Evolutionary conservation across 164 flowering plant genomes (phyloP).

Genomic region (Berberis thunbergii): DNA sequence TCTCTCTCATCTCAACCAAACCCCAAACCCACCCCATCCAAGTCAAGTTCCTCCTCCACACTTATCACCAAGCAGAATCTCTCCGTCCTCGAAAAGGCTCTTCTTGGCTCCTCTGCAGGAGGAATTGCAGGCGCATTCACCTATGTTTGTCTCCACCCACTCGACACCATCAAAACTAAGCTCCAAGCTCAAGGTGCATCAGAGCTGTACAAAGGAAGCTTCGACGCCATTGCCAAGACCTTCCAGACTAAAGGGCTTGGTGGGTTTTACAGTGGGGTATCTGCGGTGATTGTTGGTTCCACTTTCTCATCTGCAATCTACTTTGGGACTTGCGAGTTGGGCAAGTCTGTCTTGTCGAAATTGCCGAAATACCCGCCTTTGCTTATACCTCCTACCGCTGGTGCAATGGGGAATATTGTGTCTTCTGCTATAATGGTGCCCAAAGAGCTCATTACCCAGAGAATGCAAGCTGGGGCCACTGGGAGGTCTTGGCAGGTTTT

Average conservation of each 20-base stretch:
- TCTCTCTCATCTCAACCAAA: too few relatives aligned
- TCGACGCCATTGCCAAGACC: constrained; percentile 75
- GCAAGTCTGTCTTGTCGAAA: constrained; percentile 69
- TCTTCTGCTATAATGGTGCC: constrained; percentile 98
- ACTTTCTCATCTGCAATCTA: constrained; percentile 81
- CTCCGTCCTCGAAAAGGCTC: constrained; percentile 42
- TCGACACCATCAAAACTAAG: constrained; percentile 91
- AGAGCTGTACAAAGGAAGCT: constrained; percentile 44
- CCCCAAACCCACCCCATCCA: too few relatives aligned
- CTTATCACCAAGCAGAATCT: too few relatives aligned
- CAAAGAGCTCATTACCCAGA: constrained; percentile 81
- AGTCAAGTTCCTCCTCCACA: too few relatives aligned
- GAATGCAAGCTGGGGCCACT: constrained; percentile 88
- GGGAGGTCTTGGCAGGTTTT: constrained; percentile 90
- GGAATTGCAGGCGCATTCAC: constrained; percentile 94
- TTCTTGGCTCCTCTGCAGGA: constrained; percentile 77
- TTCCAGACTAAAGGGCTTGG: constrained; percentile 58
- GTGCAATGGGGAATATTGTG: constrained; percentile 93
- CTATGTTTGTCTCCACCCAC: constrained; percentile 76
- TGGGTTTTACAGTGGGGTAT: constrained; percentile 86
- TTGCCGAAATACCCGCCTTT: constrained; percentile 44
- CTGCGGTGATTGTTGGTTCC: constrained; percentile 92
- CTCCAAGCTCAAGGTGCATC: constrained; percentile 79
- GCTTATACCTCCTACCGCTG: constrained; percentile 88
- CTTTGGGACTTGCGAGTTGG: constrained; percentile 96